These are phyloP conservation scores for Hyaloscypha bicolor DNA, from an alignment of 495 filamentous ascomycete species.

Conservation along the genomic window DNA sequence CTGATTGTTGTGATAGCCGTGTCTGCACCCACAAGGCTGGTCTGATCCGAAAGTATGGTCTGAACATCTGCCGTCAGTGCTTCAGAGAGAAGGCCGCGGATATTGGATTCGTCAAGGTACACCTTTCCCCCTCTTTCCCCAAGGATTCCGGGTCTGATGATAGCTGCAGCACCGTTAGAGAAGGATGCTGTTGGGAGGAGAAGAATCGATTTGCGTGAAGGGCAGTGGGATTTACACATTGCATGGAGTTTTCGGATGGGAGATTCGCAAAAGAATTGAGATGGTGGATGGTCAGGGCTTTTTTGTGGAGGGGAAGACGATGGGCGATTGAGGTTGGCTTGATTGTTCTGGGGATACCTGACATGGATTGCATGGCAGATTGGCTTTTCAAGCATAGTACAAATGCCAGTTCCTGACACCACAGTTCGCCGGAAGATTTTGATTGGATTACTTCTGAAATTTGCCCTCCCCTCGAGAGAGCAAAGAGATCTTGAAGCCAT, in stretches of 20 bases:
- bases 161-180: slow-evolving; percentile 57
- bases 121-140: slow-evolving; percentile 21
- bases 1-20: slow-evolving; percentile 59
- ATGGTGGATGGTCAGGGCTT: background rate
- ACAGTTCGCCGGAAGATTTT: background rate
- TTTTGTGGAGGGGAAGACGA: background rate
- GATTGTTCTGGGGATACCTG: background rate
- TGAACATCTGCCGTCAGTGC: slow-evolving; percentile 99
- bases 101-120: slow-evolving; percentile 98
- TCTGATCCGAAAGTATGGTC: slow-evolving; percentile 98
- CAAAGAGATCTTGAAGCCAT: no score
- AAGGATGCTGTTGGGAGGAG: slow-evolving; percentile 1
- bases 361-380: background rate
- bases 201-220: slow-evolving; percentile 24
- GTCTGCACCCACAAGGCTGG: slow-evolving; percentile 94
- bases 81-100: slow-evolving; percentile 96
- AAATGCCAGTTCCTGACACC: background rate
- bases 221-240: slow-evolving; percentile 33
- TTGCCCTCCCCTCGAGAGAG: background rate
- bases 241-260: slow-evolving; percentile 33
- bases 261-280: slow-evolving; percentile 7
- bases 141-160: slow-evolving; percentile 16
- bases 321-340: background rate
- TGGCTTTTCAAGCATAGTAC: background rate
- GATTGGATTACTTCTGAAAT: background rate